A percentile compares a stretch with the other conserved stretches of the same genome.
Evolutionary conservation across 768 basidiomycete species (phyloP).

Genomic region (Phlebiopsis gigantea): DNA sequence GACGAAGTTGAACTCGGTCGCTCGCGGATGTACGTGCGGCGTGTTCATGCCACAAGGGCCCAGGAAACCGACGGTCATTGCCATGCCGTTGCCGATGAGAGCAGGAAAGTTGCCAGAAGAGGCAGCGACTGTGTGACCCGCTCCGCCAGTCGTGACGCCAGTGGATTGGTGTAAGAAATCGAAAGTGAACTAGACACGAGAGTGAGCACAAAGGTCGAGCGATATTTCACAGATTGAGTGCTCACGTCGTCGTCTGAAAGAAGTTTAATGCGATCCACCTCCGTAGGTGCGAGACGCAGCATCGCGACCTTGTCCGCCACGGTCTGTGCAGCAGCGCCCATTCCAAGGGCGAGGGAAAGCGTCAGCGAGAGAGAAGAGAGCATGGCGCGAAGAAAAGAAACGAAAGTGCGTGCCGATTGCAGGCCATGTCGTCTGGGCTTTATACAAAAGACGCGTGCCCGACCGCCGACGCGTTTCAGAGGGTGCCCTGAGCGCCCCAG

Average conservation of each 20-base stretch:
- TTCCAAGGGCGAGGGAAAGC: background rate
- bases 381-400: constrained; percentile 1
- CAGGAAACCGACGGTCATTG: constrained; percentile 25
- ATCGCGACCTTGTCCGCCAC: constrained; percentile 7
- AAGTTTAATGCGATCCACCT: constrained; percentile 11
- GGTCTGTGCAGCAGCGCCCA: constrained; percentile 1
- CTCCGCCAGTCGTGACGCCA: constrained; percentile 15
- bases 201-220: background rate
- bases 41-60: constrained; percentile 30
- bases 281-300: constrained; percentile 6
- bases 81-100: constrained; percentile 21
- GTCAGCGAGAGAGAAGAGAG: background rate
- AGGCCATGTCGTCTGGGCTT: background rate
- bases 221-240: background rate
- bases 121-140: constrained; percentile 21
- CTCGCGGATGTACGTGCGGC: constrained; percentile 28
- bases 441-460: background rate
- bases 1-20: constrained; percentile 28
- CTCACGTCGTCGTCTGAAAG: constrained; percentile 8
- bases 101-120: constrained; percentile 23
- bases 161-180: constrained; percentile 4
- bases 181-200: constrained; percentile 3
- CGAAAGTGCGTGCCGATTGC: background rate
- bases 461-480: background rate
- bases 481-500: background rate